Evolutionary conservation across 305 asterid genomes (phyloP).

Genomic region (Fraxinus greggii): DNA sequence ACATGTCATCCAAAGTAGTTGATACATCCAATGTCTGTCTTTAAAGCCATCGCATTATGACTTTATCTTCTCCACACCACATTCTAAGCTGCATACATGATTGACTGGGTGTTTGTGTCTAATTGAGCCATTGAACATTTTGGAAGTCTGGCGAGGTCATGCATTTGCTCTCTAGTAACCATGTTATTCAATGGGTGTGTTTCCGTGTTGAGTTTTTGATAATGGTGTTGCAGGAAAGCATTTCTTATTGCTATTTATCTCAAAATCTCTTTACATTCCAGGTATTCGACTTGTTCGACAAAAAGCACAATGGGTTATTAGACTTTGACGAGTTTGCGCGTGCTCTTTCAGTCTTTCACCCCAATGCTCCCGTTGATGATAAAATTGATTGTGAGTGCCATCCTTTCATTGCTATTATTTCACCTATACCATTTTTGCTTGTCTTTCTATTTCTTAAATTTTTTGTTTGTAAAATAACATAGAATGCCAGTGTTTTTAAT

Average conservation of each 20-base stretch:
- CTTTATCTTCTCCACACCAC: neutral
- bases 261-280: conserved; percentile 9
- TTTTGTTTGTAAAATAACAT: neutral
- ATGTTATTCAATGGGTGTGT: neutral
- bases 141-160: neutral
- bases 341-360: conserved; percentile 80
- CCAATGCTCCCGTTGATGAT: conserved; percentile 68
- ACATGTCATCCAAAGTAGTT: neutral
- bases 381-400: conserved; percentile 66
- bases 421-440: neutral
- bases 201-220: neutral
- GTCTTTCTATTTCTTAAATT: neutral
- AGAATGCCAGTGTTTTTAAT: neutral
- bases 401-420: conserved; percentile 9
- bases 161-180: neutral
- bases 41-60: neutral
- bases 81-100: conserved; percentile 7
- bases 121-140: neutral
- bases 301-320: conserved; percentile 67
- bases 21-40: neutral
- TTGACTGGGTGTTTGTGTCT: conserved; percentile 2
- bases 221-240: neutral
- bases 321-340: conserved; percentile 83
- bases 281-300: conserved; percentile 82
- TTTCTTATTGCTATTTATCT: neutral